Evolutionary conservation across 2,329 filamentous ascomycete species (phyloP).

Genomic region (Phoma herbarum): DNA sequence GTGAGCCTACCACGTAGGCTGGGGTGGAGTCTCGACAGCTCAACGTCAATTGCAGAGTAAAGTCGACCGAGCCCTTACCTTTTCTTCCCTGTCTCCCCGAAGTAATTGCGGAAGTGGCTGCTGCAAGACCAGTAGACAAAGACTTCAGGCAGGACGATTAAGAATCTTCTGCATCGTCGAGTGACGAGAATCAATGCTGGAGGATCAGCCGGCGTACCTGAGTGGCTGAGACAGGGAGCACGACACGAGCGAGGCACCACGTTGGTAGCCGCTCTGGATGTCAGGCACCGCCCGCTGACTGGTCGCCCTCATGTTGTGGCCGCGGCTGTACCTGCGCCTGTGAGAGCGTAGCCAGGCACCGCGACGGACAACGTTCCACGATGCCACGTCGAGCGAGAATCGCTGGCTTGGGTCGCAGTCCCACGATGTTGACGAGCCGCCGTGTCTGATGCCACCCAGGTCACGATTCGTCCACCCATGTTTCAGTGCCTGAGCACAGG

Average conservation of each 20-base stretch:
- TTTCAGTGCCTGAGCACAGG: slow-evolving; percentile 35
- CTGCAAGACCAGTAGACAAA: slow-evolving; percentile 11
- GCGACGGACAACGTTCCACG: slow-evolving; percentile 20
- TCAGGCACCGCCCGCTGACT: slow-evolving; percentile 19
- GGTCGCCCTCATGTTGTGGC: slow-evolving; percentile 10
- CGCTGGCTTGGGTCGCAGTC: slow-evolving; percentile 18
- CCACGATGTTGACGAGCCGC: slow-evolving; percentile 13
- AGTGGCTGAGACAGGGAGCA: slow-evolving; percentile 19
- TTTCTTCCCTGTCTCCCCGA: not conserved
- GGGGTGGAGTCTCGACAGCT: slow-evolving; percentile 11
- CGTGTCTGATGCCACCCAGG: slow-evolving; percentile 15
- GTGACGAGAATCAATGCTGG: slow-evolving; percentile 6
- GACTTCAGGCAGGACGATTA: not conserved
- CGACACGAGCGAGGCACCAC: slow-evolving; percentile 17
- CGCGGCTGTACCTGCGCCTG: slow-evolving; percentile 19
- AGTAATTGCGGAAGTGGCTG: slow-evolving; percentile 6
- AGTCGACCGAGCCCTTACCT: slow-evolving; percentile 12
- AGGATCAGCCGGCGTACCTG: slow-evolving; percentile 7
- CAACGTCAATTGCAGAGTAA: slow-evolving; percentile 11
- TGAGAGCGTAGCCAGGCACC: slow-evolving; percentile 7
- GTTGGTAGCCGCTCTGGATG: slow-evolving; percentile 17
- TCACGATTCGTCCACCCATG: slow-evolving; percentile 31
- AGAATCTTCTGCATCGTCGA: not conserved
- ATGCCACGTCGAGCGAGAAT: slow-evolving; percentile 23
- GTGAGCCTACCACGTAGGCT: slow-evolving; percentile 12